Evolutionary conservation across 441 rosid genomes (phyloP), one percentile per base, ranked within the genome.

Genomic region (Adansonia madagascariensis): DNA sequence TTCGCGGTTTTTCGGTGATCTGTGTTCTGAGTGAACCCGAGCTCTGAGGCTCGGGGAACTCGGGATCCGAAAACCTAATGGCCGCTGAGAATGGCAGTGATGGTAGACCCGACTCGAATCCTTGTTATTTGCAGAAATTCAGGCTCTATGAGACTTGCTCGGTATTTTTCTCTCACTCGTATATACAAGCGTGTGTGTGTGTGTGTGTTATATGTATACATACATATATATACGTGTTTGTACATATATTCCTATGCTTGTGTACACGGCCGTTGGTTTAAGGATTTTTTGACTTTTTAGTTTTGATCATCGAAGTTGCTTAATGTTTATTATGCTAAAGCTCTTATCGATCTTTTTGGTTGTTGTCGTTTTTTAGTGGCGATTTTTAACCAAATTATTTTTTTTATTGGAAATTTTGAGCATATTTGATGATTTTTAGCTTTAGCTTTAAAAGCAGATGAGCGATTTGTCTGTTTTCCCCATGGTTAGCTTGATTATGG

Each of bases 81-180:
- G 88, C 86, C 20, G 75, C 84, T 20, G 83, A 84, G 77, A 77
- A 71, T 80, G 79, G 78, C 84, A 65, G 72, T 31, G 82, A 70
- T 61, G 75, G 66, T 18, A 52, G 55, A 72, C 80, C 86, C n/a
- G 85, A 72, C 73, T 74, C 53, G 35, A 75, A 57, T 79, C 81
- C 86, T 39, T 79, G 80, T 39, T 86, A 77, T 71, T 82, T 91
- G 69, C 92, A 89, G 76, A 90, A 90, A 74, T 91, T 91, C 81
- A 82, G 84, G 79, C 91, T 91, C 12, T 91, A 88, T 80, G 94
- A 91, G 81, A 91, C 97, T 41, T 87, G 90, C 75, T 88, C 94
- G 87, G 94, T 92, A 82, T 68, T 31, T 75, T 31, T 52, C 46
- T 50, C 55, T 24, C 24, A 24, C 24, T 24, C 0, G 24, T 24